These are phyloP conservation scores for Fragaria ananassa DNA, from an alignment of 306 rosid genomes.

Conservation along the genomic window DNA sequence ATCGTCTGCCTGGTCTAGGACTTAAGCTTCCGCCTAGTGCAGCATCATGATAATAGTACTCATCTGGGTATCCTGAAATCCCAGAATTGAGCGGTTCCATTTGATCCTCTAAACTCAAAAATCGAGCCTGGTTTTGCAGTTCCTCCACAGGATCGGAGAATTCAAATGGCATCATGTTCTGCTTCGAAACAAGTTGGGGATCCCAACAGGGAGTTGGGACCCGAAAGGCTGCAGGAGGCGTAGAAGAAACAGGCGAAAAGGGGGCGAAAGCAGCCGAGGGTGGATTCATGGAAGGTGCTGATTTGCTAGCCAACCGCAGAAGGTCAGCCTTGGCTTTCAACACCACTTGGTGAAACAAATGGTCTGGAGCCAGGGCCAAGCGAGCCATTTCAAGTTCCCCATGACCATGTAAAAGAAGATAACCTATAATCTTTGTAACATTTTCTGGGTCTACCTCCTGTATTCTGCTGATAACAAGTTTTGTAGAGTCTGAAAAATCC, in stretches of 20 bases:
- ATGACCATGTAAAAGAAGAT: conserved; percentile 50
- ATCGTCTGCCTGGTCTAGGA: conserved; percentile 32
- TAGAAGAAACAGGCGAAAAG: conserved; percentile 24
- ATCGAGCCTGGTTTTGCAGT: conserved; percentile 36
- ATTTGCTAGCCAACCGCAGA: conserved; percentile 25
- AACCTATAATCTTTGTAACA: conserved; percentile 53
- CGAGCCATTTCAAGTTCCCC: conserved; percentile 48
- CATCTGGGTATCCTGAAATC: conserved; percentile 27
- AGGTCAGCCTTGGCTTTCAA: conserved; percentile 43
- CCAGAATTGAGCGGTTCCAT: conserved; percentile 36
- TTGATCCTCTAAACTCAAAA: conserved; percentile 43
- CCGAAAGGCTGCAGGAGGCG: conserved; percentile 27
- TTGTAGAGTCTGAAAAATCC: conserved; percentile 63
- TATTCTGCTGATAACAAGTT: conserved; percentile 42
- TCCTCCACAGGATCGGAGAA: conserved; percentile 44
- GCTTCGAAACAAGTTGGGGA: conserved; percentile 30
- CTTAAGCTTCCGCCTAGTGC: conserved; percentile 18
- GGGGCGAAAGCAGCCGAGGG: conserved; percentile 20
- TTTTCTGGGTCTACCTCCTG: conserved; percentile 58
- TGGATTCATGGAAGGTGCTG: conserved; percentile 30
- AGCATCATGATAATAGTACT: conserved; percentile 37
- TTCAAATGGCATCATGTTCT: conserved; percentile 12
- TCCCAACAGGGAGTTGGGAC: conserved; percentile 41
- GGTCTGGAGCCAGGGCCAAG: conserved; percentile 57
- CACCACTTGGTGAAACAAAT: conserved; percentile 39